Conservation (phyloP, 2,329 filamentous ascomycete species). For the Metarhizium sp. region DNA sequence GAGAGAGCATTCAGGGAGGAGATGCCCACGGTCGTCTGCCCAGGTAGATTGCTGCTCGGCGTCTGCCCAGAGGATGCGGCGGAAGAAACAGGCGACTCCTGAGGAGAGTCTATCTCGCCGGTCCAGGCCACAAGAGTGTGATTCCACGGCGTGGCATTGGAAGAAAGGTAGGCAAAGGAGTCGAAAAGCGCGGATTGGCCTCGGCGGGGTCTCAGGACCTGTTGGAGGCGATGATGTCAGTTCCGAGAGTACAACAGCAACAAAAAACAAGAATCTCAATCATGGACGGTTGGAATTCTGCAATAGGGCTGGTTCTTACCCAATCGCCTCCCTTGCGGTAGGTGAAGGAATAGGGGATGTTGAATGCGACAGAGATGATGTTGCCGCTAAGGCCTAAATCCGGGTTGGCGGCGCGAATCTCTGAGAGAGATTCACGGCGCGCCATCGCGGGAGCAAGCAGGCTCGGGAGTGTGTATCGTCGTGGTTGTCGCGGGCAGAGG, state of each 20-base stretch:
- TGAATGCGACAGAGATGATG: conserved; percentile 58
- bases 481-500: neutral
- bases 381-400: conserved; percentile 52
- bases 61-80: conserved; percentile 40
- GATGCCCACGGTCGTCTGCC: conserved; percentile 34
- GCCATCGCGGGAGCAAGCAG: conserved; percentile 21
- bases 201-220: conserved; percentile 69
- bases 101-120: conserved; percentile 61
- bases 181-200: conserved; percentile 91
- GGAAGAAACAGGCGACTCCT: conserved; percentile 34
- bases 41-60: neutral
- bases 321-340: conserved; percentile 51
- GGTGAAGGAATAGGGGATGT: conserved; percentile 49
- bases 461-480: neutral
- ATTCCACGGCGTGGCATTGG: conserved; percentile 76
- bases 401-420: conserved; percentile 47
- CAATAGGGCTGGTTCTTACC: conserved; percentile 33
- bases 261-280: neutral
- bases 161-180: conserved; percentile 79
- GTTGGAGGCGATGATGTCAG: neutral
- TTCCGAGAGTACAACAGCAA: neutral
- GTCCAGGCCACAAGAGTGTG: conserved; percentile 94
- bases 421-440: conserved; percentile 41
- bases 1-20: conserved; percentile 63
- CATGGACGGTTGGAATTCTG: neutral